These are phyloP conservation scores for Chlamydomonas sphaeroides DNA, from an alignment of 139 green algal genomes.

Conservation along the genomic window DNA sequence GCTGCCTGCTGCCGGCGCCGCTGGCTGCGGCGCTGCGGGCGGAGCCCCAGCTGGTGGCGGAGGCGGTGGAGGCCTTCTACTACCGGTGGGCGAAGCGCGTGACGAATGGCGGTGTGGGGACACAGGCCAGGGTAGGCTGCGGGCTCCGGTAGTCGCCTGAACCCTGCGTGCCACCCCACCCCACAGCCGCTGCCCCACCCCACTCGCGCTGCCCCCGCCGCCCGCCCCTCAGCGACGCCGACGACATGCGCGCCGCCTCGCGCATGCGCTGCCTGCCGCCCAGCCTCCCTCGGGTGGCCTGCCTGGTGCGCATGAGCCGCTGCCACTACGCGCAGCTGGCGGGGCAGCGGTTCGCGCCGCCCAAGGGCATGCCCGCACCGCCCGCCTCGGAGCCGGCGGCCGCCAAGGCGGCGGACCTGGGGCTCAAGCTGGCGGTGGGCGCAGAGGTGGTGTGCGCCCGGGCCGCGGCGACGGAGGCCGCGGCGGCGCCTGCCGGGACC, in stretches of 20 bases:
- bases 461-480: neutral
- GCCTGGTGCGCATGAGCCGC: constrained; percentile 39
- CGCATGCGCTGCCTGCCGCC: constrained; percentile 64
- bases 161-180: too few relatives aligned
- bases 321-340: constrained; percentile 69
- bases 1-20: constrained; percentile 57
- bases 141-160: neutral
- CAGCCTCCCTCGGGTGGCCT: neutral
- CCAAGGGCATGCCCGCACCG: constrained; percentile 53
- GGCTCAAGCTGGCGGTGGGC: constrained; percentile 76
- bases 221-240: constrained; percentile 41
- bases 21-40: constrained; percentile 62
- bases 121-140: neutral
- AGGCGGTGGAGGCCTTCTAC: constrained; percentile 77
- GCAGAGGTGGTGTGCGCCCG: constrained; percentile 74
- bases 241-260: constrained; percentile 62
- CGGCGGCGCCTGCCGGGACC: neutral
- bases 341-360: constrained; percentile 68
- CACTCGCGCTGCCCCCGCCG: neutral
- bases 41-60: constrained; percentile 71
- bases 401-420: constrained; percentile 55
- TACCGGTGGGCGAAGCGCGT: constrained; percentile 43
- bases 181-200: too few relatives aligned
- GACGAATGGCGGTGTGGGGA: neutral
- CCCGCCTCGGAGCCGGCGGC: constrained; percentile 25